Base-by-base conservation (phyloP, 352 stramenopile genomes). In the Saprolegnia parasitica region DNA sequence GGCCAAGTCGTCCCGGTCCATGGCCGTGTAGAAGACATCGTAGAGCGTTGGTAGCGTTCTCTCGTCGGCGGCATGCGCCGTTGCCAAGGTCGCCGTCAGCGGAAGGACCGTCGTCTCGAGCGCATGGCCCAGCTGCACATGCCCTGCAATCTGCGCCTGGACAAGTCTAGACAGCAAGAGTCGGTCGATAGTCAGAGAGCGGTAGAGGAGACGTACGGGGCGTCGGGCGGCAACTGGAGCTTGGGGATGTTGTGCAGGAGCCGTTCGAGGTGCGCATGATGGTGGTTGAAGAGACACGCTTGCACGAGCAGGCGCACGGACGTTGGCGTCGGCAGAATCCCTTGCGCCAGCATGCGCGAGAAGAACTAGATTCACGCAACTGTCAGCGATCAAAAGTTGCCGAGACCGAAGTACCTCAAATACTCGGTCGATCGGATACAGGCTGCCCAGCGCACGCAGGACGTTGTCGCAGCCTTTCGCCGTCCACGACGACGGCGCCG, bases 381-480 rank as follows among this genome's bases (percentile, higher is more conserved):
- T n/a, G n/a, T n/a, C n/a, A n/a, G n/a, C n/a, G n/a, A n/a, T n/a
- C n/a, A n/a, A n/a, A n/a, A n/a, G n/a, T n/a, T n/a, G n/a, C n/a
- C n/a, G n/a, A n/a, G n/a, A n/a, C n/a, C n/a, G n/a, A n/a, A n/a
- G 24, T 46, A 70, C 63, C 16, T 70, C 63, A 24, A 70, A 70
- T 9, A 70, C 45, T 11, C 32, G n/a, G 20, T 29, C 15, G 23
- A 70, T 52, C 13, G 54, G 42, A 8, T 26, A 52, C 4, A 70
- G 49, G 47, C 32, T 52, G 29, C 46, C 21, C 20, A 70, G 55
- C 3, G 63, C 45, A 62, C 46, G 54, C 35, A 70, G 54, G 21
- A 70, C 63, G 63, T 70, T 70, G 23, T 52, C 42, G 39, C 63
- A 70, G 42, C 63, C 29, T 23, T 70, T 52, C 4, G 50, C 26